Evolutionary conservation across 768 basidiomycete genomes (phyloP).

Genomic region (Boletus fagicola): DNA sequence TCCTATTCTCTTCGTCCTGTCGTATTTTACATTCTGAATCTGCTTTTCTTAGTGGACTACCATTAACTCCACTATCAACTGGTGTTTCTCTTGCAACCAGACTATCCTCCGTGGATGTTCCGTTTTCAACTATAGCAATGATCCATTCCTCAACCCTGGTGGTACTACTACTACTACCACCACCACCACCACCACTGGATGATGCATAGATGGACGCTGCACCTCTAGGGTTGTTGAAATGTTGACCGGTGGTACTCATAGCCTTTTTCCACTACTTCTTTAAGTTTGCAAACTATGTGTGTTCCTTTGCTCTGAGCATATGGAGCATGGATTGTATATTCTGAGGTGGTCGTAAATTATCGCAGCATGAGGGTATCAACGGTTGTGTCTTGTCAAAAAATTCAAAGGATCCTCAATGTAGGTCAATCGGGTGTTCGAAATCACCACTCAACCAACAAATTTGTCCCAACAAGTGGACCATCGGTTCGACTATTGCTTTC

Average conservation of each 20-base stretch:
- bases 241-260: not conserved
- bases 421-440: not conserved
- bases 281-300: not conserved
- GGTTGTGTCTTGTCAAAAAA: not conserved
- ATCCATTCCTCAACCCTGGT: constrained; percentile 26
- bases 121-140: constrained; percentile 29
- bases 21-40: not conserved
- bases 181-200: no score
- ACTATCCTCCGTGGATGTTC: constrained; percentile 33
- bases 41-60: constrained; percentile 17
- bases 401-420: not conserved
- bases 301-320: not conserved
- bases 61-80: constrained; percentile 34
- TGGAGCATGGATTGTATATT: not conserved
- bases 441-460: not conserved
- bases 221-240: not conserved
- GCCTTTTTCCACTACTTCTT: not conserved
- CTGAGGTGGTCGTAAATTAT: not conserved
- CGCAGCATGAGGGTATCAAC: not conserved
- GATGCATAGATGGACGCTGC: not conserved
- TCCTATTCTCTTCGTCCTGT: not conserved
- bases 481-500: no score
- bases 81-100: constrained; percentile 36
- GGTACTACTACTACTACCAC: no score
- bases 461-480: no score